Evolutionary conservation across 2,329 filamentous ascomycete genomes (phyloP).

Genomic region (Diaporthe batatas): DNA sequence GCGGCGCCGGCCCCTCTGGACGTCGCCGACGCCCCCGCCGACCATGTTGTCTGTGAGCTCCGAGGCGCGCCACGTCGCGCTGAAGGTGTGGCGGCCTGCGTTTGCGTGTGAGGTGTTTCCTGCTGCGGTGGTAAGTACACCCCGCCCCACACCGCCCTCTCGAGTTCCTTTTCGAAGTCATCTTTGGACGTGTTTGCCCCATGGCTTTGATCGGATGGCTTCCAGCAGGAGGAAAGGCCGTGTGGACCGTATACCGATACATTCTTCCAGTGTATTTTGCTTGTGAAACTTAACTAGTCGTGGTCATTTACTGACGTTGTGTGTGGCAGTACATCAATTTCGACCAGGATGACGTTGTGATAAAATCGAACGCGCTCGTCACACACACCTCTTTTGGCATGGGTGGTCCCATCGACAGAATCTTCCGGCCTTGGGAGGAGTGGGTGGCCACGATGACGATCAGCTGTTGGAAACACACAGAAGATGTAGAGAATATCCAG

Average conservation of each 20-base stretch:
- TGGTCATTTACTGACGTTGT: background rate
- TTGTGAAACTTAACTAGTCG: background rate
- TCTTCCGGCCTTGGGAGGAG: background rate
- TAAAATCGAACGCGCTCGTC: background rate
- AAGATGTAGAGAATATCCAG: conserved; percentile 12
- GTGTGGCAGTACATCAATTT: conserved; percentile 24
- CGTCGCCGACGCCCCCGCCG: conserved; percentile 1
- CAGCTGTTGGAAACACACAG: too few relatives aligned
- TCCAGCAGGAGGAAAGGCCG: background rate
- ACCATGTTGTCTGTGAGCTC: background rate
- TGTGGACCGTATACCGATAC: background rate
- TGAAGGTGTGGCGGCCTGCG: background rate
- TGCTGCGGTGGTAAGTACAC: background rate
- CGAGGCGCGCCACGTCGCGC: conserved; percentile 18
- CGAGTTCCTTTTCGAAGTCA: too few relatives aligned
- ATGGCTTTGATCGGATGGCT: too few relatives aligned
- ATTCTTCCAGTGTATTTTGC: background rate
- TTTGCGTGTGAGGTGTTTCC: background rate
- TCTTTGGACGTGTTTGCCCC: background rate
- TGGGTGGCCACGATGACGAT: background rate
- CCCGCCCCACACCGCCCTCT: too few relatives aligned
- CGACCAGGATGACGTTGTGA: conserved; percentile 23
- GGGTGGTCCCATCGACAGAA: too few relatives aligned
- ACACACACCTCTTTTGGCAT: background rate
- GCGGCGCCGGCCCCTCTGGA: background rate